Base-by-base conservation (phyloP, 495 filamentous ascomycete species). In the Aspergillus ostianus region DNA sequence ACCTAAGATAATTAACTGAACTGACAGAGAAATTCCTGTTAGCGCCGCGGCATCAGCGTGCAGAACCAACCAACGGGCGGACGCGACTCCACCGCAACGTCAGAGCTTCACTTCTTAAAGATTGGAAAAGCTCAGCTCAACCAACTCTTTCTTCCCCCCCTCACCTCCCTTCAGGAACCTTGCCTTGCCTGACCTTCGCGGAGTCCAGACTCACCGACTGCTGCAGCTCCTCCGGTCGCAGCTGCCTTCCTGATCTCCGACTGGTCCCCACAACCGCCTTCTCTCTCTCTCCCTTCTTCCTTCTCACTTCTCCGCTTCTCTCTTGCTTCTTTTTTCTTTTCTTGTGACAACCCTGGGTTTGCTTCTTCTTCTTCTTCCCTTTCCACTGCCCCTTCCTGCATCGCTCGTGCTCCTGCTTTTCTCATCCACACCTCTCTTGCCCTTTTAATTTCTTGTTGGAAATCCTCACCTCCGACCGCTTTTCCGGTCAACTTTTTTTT, bases 1-100 rank as follows among this genome's bases (percentile, higher is more conserved):
- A n/a, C n/a, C n/a, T n/a, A n/a, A n/a, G n/a, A n/a, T n/a, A n/a
- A n/a, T n/a, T n/a, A n/a, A n/a, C n/a, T n/a, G n/a, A n/a, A n/a
- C n/a, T n/a, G n/a, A n/a, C n/a, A n/a, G n/a, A n/a, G n/a, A n/a
- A n/a, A n/a, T n/a, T n/a, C n/a, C n/a, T n/a, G n/a, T n/a, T 26
- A 26, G 23, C 23, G 23, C 23, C 23, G 23, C 23, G 23, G 23
- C 23, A 26, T 26, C 23, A 26, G 23, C 23, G 23, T 2, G 23
- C 23, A 26, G 23, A 4, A 26, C 23, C 23, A 52, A 21, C 50
- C 23, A 21, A 30, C 27, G 19, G 18, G 12, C 21, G 15, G 27
- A 45, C 41, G 47, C 52, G 49, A 23, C 63, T 61, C 63, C 63
- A 65, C 63, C 58, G 47, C 63, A 65, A 65, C 63, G 63, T 65